Conservation (phyloP, 352 stramenopile genomes). For the Phytophthora brassicae region DNA sequence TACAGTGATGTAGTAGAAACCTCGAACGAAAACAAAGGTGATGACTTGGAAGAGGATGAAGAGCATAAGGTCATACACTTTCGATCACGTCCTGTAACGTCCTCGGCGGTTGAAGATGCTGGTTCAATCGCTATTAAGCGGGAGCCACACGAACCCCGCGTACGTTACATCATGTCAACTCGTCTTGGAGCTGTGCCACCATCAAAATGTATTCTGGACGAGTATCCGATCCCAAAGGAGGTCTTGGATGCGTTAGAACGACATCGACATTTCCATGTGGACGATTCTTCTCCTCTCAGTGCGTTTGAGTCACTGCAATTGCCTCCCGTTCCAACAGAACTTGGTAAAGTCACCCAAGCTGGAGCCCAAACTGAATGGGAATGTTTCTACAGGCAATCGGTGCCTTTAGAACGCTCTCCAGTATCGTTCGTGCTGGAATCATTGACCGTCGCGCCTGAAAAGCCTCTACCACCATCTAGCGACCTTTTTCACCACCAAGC, state of each 20-base stretch:
- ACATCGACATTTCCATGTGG: constrained; percentile 65
- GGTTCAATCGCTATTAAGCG: constrained; percentile 35
- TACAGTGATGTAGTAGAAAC: constrained; percentile 4
- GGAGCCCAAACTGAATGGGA: constrained; percentile 40
- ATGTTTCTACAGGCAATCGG: constrained; percentile 61
- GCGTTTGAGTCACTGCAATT: constrained; percentile 54
- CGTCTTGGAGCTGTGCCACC: constrained; percentile 50
- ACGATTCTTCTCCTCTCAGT: constrained; percentile 56
- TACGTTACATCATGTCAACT: constrained; percentile 78
- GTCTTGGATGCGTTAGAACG: constrained; percentile 63
- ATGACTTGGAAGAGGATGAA: constrained; percentile 34
- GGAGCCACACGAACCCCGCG: constrained; percentile 36
- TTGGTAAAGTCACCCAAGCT: neutral
- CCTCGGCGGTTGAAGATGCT: constrained; percentile 41
- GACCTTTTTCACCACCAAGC: constrained; percentile 70
- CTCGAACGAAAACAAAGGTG: neutral
- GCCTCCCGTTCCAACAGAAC: constrained; percentile 5
- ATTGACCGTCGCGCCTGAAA: constrained; percentile 49
- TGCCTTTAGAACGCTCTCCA: constrained; percentile 63
- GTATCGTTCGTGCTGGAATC: constrained; percentile 72
- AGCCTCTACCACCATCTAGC: constrained; percentile 47
- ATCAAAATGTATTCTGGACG: constrained; percentile 67
- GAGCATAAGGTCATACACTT: constrained; percentile 55
- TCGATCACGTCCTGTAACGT: constrained; percentile 46
- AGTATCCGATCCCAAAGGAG: constrained; percentile 73